Base-by-base conservation (phyloP, 352 stramenopile species). In the Globisporangium cystogenes region DNA sequence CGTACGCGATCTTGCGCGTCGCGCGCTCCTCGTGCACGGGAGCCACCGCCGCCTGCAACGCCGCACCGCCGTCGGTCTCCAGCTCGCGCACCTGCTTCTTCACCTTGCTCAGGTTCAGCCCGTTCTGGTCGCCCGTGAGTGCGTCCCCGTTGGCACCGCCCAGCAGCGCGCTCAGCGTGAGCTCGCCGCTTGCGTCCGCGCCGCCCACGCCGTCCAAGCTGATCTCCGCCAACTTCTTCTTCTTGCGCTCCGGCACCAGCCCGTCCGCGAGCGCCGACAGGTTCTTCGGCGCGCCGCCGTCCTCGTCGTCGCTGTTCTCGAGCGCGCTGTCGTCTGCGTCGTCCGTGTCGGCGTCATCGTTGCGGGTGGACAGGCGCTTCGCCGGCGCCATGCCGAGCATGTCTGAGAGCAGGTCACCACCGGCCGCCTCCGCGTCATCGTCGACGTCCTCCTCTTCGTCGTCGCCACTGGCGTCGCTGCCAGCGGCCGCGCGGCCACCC, bases 1-100 rank as follows among this genome's bases (percentile, higher is more conserved):
- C 56, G 62, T 98, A 98, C 41, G 82, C 75, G 24, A 97, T 67
- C 58, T 97, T 96, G 7, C 95, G 81, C 24, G 84, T 72, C 7
- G 80, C 86, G 26, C 95, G 87, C 45, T 95, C 89, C 11, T 95
- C 82, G 10, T 96, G 70, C 7, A 97, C 73, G 0, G 82, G 75
- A 24, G 89, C 73, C 1, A 95, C 55, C 0, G 84, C 82, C 23
- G 82, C 74, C 45, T 83, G 60, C 27, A 94, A 50, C 29, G 76
- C 74, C 0, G 62, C 73, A 24, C 67, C 75, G 43, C 69, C 68
- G 41, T 86, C 75, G 46, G 70, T 74, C 57, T 90, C 81, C 37
- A 90, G 61, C 24, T 81, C 68, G n/a, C 73, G 58, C 29, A 94
- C 68, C 46, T 93, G 82, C 57, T 89, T 81, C 54, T 91, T 74